Evolutionary conservation across 768 basidiomycete species (phyloP).

Genomic region (Lentinula guzmanii): DNA sequence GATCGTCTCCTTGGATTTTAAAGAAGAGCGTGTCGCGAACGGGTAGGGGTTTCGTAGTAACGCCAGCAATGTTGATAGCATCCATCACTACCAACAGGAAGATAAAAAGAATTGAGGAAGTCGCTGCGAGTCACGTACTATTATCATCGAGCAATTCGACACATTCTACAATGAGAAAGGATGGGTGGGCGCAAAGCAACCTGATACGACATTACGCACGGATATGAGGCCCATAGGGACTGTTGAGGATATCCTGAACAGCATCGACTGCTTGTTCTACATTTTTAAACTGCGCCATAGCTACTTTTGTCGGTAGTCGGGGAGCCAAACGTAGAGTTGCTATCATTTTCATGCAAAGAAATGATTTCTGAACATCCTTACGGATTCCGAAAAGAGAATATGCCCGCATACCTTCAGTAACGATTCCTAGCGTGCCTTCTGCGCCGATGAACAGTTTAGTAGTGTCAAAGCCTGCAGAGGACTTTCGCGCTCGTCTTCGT

Average conservation of each 20-base stretch:
- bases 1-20: conserved; percentile 78
- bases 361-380: neutral
- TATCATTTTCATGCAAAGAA: conserved; percentile 18
- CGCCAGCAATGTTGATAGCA: conserved; percentile 65
- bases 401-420: conserved; percentile 62
- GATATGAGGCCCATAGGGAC: conserved; percentile 63
- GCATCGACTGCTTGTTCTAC: conserved; percentile 75
- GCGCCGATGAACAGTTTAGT: conserved; percentile 89
- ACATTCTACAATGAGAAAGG: conserved; percentile 49
- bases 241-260: conserved; percentile 73
- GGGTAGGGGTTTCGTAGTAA: conserved; percentile 56
- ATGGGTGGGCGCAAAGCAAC: neutral
- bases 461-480: conserved; percentile 80
- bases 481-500: conserved; percentile 71
- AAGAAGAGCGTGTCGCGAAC: conserved; percentile 82
- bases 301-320: conserved; percentile 75
- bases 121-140: conserved; percentile 28
- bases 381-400: neutral
- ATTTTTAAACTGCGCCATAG: conserved; percentile 80
- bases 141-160: conserved; percentile 81
- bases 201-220: conserved; percentile 39
- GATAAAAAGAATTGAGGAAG: neutral
- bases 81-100: conserved; percentile 53
- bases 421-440: conserved; percentile 84
- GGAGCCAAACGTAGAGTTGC: conserved; percentile 83